Conservation (phyloP, 148 eudicot species). For the Vaccinium vitisidaea region DNA sequence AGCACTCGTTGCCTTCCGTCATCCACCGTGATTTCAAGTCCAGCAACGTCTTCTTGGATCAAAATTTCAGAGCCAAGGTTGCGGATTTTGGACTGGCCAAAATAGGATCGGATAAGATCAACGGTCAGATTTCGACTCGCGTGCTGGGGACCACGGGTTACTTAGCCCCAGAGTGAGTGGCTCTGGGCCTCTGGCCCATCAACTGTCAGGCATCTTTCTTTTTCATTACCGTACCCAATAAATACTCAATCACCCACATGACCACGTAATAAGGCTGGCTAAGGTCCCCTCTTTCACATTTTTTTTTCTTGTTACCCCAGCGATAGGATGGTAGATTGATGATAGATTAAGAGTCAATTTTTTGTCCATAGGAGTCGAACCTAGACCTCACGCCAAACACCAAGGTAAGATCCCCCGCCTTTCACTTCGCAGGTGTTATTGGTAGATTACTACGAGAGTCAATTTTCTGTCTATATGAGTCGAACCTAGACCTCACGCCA, state of each 20-base stretch:
- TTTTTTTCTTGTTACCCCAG: too few relatives aligned
- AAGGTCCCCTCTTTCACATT: not conserved
- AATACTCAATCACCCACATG: not conserved
- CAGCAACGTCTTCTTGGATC: constrained; percentile 70
- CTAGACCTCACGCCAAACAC: too few relatives aligned
- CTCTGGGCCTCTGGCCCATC: not conserved
- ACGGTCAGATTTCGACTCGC: constrained; percentile 81
- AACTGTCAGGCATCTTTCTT: constrained; percentile 7
- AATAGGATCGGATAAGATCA: constrained; percentile 81
- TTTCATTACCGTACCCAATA: not conserved
- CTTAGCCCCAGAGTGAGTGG: constrained; percentile 92
- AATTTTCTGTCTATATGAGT: too few relatives aligned
- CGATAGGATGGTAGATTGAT: too few relatives aligned
- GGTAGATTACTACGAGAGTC: too few relatives aligned
- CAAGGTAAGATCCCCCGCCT: too few relatives aligned
- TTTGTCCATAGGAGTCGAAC: too few relatives aligned
- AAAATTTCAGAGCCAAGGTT: constrained; percentile 73
- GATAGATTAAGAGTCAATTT: too few relatives aligned
- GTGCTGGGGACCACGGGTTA: constrained; percentile 96
- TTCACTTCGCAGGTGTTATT: too few relatives aligned
- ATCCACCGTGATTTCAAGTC: constrained; percentile 90
- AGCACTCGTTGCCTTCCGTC: constrained; percentile 67
- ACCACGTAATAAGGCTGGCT: not conserved
- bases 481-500: too few relatives aligned
- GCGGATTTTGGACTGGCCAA: constrained; percentile 89